These are phyloP conservation scores for Leptographium wingfieldii DNA, from an alignment of 2,329 filamentous ascomycete genomes.

Conservation along the genomic window DNA sequence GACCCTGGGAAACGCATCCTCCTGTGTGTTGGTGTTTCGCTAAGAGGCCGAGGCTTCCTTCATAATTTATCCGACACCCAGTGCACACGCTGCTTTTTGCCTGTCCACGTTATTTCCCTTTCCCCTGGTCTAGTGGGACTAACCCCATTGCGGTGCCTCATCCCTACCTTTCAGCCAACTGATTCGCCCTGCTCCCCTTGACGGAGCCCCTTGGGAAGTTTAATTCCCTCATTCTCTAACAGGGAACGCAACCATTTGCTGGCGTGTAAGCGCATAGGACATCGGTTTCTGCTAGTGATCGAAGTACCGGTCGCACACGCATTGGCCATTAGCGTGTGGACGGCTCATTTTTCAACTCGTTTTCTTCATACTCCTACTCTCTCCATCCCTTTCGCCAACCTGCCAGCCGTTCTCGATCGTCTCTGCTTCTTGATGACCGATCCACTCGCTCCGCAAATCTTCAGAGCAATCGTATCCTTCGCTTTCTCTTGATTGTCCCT, in stretches of 20 bases:
- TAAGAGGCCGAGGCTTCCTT: constrained; percentile 9
- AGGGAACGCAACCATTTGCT: not conserved
- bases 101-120: not conserved
- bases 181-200: not conserved
- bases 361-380: not conserved
- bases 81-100: not conserved
- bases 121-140: not conserved
- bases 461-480: not conserved
- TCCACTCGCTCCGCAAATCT: constrained; percentile 1
- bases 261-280: not conserved
- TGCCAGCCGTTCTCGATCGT: not conserved
- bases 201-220: not conserved
- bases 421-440: not conserved
- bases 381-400: not conserved
- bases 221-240: not conserved
- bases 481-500: not conserved
- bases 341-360: not conserved
- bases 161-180: not conserved
- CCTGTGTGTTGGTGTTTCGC: constrained; percentile 8
- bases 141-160: not conserved
- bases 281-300: not conserved
- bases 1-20: not conserved
- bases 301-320: not conserved
- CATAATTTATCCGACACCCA: constrained; percentile 4
- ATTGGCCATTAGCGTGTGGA: not conserved